phyloP scores from a whole-genome alignment of 345 rosid species.

The Brassica rapa region DNA sequence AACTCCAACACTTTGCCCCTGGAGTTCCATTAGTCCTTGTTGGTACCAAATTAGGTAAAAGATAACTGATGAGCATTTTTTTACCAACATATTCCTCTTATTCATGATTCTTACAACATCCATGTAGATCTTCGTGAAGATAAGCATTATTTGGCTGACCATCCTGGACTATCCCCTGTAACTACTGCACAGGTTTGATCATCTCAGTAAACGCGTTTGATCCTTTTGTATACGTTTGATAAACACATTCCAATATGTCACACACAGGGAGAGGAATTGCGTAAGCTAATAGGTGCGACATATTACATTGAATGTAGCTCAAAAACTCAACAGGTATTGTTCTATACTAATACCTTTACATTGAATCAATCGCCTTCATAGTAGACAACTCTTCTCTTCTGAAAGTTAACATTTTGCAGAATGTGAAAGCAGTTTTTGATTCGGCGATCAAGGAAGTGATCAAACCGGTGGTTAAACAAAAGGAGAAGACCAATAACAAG shows the following conservation, averaged over 20 bases:
- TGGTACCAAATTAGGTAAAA: conserved; percentile 90
- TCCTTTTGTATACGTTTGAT: not conserved
- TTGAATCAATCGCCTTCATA: not conserved
- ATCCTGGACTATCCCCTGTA: conserved; percentile 90
- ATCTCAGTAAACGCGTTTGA: not conserved
- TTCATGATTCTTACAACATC: conserved; percentile 24
- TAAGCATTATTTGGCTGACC: conserved; percentile 90
- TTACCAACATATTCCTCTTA: not conserved
- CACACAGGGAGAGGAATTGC: conserved; percentile 91
- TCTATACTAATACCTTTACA: not conserved
- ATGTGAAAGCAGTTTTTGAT: conserved; percentile 95
- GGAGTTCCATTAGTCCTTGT: conserved; percentile 91
- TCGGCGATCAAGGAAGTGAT: conserved; percentile 92
- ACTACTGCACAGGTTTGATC: conserved; percentile 79
- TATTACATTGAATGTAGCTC: conserved; percentile 98
- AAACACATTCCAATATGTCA: not conserved
- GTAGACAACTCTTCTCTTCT: not conserved
- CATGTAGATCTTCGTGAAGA: conserved; percentile 92
- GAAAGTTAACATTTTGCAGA: conserved; percentile 51
- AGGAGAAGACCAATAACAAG: conserved; percentile 61
- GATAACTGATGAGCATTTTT: conserved; percentile 20
- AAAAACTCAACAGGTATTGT: conserved; percentile 88
- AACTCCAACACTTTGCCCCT: conserved; percentile 89
- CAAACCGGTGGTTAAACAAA: conserved; percentile 73
- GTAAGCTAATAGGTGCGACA: conserved; percentile 88